A percentile compares a stretch with the other conserved stretches of the same genome.
phyloP scores from a whole-genome alignment of 2,329 filamentous ascomycete species.

The Xylaria sp. region DNA sequence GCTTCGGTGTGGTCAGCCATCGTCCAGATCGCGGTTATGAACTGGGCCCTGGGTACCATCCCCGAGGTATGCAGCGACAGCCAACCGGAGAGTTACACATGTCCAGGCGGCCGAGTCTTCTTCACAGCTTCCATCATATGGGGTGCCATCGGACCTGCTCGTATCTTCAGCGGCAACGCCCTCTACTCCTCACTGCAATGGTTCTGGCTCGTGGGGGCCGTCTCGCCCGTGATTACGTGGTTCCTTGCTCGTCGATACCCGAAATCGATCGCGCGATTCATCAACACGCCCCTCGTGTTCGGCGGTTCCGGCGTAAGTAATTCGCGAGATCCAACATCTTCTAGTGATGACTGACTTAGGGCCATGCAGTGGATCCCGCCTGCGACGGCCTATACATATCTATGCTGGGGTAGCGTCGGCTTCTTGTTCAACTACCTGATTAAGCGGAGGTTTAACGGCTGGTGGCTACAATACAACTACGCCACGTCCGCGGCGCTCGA shows the following conservation, averaged over 20 bases:
- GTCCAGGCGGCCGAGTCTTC: conserved; percentile 65
- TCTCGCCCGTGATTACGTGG: conserved; percentile 73
- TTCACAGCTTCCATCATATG: conserved; percentile 78
- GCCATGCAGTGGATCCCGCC: conserved; percentile 65
- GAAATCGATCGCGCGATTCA: conserved; percentile 69
- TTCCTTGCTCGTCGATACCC: conserved; percentile 70
- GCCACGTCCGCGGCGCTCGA: conserved; percentile 78
- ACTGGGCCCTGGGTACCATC: conserved; percentile 73
- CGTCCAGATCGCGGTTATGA: conserved; percentile 70
- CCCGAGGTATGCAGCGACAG: conserved; percentile 66
- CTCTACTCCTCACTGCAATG: conserved; percentile 73
- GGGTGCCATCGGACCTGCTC: conserved; percentile 76
- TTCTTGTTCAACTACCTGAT: conserved; percentile 76
- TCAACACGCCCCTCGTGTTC: conserved; percentile 76
- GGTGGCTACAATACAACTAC: conserved; percentile 85
- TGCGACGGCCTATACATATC: conserved; percentile 76
- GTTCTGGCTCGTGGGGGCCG: conserved; percentile 76
- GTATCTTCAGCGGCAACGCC: conserved; percentile 73
- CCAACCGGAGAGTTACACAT: conserved; percentile 67
- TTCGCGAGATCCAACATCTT: no score
- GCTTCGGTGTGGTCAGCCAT: conserved; percentile 61
- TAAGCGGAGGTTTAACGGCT: conserved; percentile 72
- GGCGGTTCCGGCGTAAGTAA: conserved; percentile 63
- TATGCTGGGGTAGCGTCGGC: conserved; percentile 76
- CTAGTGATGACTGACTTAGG: neutral